phyloP scores from a whole-genome alignment of 2,329 filamentous ascomycete genomes.

The Venturia effusa region DNA sequence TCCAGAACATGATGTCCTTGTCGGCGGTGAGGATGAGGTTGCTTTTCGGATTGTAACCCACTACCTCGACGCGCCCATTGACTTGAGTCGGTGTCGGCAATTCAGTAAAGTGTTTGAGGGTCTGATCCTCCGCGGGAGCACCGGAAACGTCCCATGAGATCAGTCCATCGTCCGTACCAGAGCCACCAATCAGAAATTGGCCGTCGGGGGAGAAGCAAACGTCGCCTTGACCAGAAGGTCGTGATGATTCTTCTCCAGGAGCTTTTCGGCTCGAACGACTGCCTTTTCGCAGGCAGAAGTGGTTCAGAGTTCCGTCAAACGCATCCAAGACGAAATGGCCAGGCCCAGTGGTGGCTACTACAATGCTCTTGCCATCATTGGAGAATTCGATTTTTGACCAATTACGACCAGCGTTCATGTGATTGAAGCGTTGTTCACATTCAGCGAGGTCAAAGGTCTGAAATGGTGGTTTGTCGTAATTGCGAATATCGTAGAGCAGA shows the following conservation, averaged over 20 bases:
- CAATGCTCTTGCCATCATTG: conserved; percentile 82
- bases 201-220: conserved; percentile 86
- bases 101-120: conserved; percentile 52
- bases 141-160: conserved; percentile 69
- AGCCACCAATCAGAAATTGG: conserved; percentile 77
- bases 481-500: conserved; percentile 84
- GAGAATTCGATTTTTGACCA: conserved; percentile 95
- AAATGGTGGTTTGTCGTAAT: conserved; percentile 88
- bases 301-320: conserved; percentile 70
- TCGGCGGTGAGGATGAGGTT: conserved; percentile 90
- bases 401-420: conserved; percentile 37
- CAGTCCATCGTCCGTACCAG: conserved; percentile 24
- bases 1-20: conserved; percentile 51
- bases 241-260: conserved; percentile 31
- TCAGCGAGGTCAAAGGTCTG: conserved; percentile 70
- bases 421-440: conserved; percentile 44
- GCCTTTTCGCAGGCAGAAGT: conserved; percentile 47
- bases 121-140: conserved; percentile 41
- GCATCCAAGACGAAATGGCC: conserved; percentile 92
- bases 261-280: conserved; percentile 36
- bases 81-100: conserved; percentile 40
- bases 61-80: conserved; percentile 51
- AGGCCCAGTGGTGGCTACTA: conserved; percentile 71
- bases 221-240: conserved; percentile 51
- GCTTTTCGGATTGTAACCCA: conserved; percentile 82